These are phyloP conservation scores for Aspergillus fructus DNA, from an alignment of 2,329 filamentous ascomycete genomes.

Conservation along the genomic window DNA sequence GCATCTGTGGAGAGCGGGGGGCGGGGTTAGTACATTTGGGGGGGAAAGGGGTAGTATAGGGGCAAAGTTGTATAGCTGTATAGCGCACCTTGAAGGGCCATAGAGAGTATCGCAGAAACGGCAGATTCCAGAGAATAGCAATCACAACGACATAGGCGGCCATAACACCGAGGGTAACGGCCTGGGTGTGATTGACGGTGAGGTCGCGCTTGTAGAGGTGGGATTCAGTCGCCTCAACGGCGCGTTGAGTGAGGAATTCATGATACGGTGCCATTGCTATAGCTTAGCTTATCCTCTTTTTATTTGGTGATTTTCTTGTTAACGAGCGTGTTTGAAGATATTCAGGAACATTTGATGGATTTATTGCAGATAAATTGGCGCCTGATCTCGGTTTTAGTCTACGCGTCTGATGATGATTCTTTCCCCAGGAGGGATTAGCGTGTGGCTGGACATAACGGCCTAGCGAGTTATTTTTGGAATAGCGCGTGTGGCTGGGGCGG, in stretches of 20 bases:
- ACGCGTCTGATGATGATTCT: slow-evolving; percentile 23
- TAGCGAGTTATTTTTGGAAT: slow-evolving; percentile 22
- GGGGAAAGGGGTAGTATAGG: not conserved
- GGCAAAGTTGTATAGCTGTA: slow-evolving; percentile 2
- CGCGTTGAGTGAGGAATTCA: slow-evolving; percentile 20
- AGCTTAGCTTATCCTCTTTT: slow-evolving; percentile 1
- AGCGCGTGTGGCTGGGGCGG: slow-evolving; percentile 7
- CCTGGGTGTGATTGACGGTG: slow-evolving; percentile 65
- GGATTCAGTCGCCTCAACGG: slow-evolving; percentile 22
- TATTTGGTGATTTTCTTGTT: not conserved
- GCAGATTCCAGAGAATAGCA: slow-evolving; percentile 75
- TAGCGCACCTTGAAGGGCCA: slow-evolving; percentile 74
- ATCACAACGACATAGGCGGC: slow-evolving; percentile 71
- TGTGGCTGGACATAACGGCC: slow-evolving; percentile 14
- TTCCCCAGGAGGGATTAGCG: slow-evolving; percentile 13
- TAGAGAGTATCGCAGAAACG: slow-evolving; percentile 70
- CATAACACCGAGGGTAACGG: slow-evolving; percentile 69
- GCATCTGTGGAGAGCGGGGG: slow-evolving; percentile 56
- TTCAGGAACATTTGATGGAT: not conserved
- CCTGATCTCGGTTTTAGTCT: slow-evolving; percentile 6
- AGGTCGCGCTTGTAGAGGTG: slow-evolving; percentile 55
- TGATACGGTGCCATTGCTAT: slow-evolving; percentile 29
- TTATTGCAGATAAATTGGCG: slow-evolving; percentile 9
- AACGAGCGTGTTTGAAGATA: not conserved
- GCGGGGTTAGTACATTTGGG: not conserved